Conservation (phyloP, 805 yeast species). For the Kurtzmaniella cleridarum region DNA sequence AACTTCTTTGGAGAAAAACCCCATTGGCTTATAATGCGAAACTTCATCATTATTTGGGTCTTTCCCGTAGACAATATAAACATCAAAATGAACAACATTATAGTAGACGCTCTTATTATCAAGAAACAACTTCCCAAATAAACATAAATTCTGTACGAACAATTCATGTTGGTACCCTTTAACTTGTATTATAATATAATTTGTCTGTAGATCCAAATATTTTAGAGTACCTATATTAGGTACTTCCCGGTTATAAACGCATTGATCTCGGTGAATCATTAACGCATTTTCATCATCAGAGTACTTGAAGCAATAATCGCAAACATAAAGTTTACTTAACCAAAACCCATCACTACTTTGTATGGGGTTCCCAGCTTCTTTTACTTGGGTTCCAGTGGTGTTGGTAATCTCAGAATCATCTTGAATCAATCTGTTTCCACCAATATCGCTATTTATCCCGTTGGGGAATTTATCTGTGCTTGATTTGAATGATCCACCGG, state of each 20-base stretch:
- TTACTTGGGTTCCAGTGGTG: conserved; percentile 6
- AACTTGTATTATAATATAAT: conserved; percentile 52
- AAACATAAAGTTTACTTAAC: conserved; percentile 62
- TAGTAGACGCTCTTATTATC: conserved; percentile 88
- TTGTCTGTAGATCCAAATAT: conserved; percentile 52
- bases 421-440: no score
- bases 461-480: no score
- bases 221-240: conserved; percentile 60
- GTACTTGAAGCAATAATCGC: conserved; percentile 83
- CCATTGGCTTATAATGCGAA: conserved; percentile 54
- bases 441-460: no score
- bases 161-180: conserved; percentile 59
- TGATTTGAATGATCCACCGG: no score
- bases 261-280: conserved; percentile 44
- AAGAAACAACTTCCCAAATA: conserved; percentile 82
- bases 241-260: conserved; percentile 29
- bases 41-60: conserved; percentile 14
- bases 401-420: no score
- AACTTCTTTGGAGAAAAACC: conserved; percentile 86
- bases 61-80: conserved; percentile 64
- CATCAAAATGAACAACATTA: conserved; percentile 72
- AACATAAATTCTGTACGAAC: conserved; percentile 76
- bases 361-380: conserved; percentile 1
- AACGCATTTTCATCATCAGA: conserved; percentile 44
- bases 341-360: conserved; percentile 28